Evolutionary conservation across 2,329 filamentous ascomycete species (phyloP), one percentile per base, ranked within the genome.

Genomic region (Penicillium sp.): DNA sequence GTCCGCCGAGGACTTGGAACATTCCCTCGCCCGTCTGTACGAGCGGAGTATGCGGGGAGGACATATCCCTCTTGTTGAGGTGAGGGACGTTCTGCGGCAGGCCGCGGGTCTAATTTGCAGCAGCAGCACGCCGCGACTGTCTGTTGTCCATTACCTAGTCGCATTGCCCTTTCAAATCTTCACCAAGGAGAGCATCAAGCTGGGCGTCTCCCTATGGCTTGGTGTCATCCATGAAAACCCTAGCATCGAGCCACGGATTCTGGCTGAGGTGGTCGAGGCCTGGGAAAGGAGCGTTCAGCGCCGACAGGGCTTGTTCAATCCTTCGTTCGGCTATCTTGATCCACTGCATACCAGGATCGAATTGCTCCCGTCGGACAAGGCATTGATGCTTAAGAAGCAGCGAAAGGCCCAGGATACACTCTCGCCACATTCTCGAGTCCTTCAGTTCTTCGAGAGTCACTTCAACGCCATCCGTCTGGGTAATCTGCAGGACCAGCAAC

Each of bases 201-300:
- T 97, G 44, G 95, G 93, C 5, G 87, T 96, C 31, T 96, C 93
- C 3, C 76, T 98, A 6, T 99, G 93, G 93, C 83, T 96, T 53
- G 93, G 93, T 24, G 88, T 97, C 12, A 95, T 97, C 63, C 93
- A 97, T 62, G 93, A 98, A 68, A 97, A 95, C 63, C 88, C 91
- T 2, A 81, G 82, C 48, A 85, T 96, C 70, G 90, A 95, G 68
- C 81, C 92, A 7, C 84, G 90, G 53, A 83, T 99, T 48, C 73
- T 98, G 28, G 84, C 84, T 45, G 89, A 95, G 66, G 88, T 97
- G 60, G 86, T 87, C 8, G 87, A 93, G 64, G 88, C 92, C 55
- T 98, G 92, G 89, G 92, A 97, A 69, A 78, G 80, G 49, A 93
- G 87, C 3, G 84, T 96, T 40, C 81, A 88, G 50, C 84, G 82